A percentile compares a stretch with the other conserved stretches of the same genome.
Conservation (phyloP, 2,329 filamentous ascomycete species). For the Grosmannia clavigera region DNA sequence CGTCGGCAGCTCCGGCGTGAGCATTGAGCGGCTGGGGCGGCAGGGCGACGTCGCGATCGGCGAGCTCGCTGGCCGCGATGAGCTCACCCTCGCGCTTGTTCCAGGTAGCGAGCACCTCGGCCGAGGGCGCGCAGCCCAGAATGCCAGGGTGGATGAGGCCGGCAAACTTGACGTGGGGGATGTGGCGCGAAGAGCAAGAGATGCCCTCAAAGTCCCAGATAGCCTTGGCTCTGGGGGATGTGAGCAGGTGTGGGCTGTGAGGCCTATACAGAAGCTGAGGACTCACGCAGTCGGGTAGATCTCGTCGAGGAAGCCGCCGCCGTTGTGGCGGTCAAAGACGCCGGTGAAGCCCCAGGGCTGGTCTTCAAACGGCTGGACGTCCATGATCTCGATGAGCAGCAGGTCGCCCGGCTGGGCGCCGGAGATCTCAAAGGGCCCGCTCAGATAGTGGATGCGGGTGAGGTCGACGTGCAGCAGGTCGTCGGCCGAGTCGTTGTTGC, state of each 20-base stretch:
- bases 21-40: slow-evolving; percentile 60
- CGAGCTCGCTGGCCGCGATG: slow-evolving; percentile 53
- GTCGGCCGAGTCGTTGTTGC: slow-evolving; percentile 81
- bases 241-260: neutral
- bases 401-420: slow-evolving; percentile 76
- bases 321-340: slow-evolving; percentile 67
- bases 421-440: slow-evolving; percentile 78
- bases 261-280: neutral
- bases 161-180: slow-evolving; percentile 75
- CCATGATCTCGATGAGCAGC: slow-evolving; percentile 79
- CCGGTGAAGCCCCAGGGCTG: slow-evolving; percentile 87
- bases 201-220: slow-evolving; percentile 48
- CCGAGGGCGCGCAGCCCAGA: slow-evolving; percentile 74
- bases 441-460: slow-evolving; percentile 76
- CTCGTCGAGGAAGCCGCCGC: slow-evolving; percentile 80
- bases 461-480: slow-evolving; percentile 77
- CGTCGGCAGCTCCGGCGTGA: slow-evolving; percentile 56
- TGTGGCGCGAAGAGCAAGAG: slow-evolving; percentile 73
- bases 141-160: slow-evolving; percentile 89
- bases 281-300: slow-evolving; percentile 69
- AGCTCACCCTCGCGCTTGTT: slow-evolving; percentile 73
- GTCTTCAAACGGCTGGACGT: slow-evolving; percentile 78
- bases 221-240: slow-evolving; percentile 32
- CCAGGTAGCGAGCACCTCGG: slow-evolving; percentile 68
- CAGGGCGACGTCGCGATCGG: slow-evolving; percentile 58